Evolutionary conservation across 2,329 filamentous ascomycete species (phyloP).

Genomic region (Fusarium siculi): DNA sequence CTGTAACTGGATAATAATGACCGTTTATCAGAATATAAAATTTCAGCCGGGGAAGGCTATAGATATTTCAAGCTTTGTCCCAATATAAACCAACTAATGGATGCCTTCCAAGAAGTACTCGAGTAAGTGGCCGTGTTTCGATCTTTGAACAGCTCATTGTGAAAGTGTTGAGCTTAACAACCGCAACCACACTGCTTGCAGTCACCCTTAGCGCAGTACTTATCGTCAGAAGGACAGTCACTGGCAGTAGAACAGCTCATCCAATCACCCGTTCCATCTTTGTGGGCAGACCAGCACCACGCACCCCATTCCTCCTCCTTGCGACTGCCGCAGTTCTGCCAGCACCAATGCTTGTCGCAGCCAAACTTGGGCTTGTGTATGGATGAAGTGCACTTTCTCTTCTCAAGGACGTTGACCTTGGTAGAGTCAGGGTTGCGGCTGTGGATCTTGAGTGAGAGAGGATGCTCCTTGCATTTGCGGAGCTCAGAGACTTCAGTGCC

Average conservation of each 20-base stretch:
- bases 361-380: background rate
- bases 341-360: background rate
- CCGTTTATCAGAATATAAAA: accelerated
- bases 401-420: background rate
- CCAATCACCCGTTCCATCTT: background rate
- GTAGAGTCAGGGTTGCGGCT: background rate
- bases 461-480: background rate
- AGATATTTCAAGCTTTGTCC: too few relatives aligned
- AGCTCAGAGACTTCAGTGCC: background rate
- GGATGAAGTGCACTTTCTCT: background rate
- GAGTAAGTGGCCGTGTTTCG: background rate
- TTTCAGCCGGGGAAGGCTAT: background rate
- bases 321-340: background rate
- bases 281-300: background rate
- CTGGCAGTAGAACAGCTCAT: background rate
- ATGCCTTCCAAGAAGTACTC: background rate
- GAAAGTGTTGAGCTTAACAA: background rate
- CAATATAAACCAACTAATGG: background rate
- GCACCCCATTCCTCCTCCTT: background rate
- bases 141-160: background rate
- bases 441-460: background rate
- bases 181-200: conserved; percentile 2
- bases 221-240: background rate
- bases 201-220: background rate
- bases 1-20: background rate